Conservation (phyloP, 495 filamentous ascomycete genomes). For the Tuber borchii region DNA sequence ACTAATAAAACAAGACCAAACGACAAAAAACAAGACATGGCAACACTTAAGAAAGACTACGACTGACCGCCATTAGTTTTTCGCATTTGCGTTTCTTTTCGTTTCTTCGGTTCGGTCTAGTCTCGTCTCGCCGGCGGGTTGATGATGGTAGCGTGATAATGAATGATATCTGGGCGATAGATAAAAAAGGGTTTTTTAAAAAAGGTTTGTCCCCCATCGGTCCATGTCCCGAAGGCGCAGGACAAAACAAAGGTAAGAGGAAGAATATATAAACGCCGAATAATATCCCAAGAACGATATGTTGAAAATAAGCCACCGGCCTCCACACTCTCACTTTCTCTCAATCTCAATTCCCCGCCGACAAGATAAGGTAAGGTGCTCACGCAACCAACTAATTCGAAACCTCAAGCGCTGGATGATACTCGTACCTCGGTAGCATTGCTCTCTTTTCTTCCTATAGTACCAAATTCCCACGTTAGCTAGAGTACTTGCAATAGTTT, state of each 20-base stretch:
- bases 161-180: background rate
- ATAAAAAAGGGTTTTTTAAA: background rate
- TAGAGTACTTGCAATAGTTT: background rate
- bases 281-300: background rate
- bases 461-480: constrained; percentile 11
- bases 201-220: background rate
- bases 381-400: constrained; percentile 12
- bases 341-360: background rate
- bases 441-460: constrained; percentile 36
- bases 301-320: background rate
- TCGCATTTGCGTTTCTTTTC: background rate
- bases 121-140: background rate
- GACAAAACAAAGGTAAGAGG: background rate
- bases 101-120: background rate
- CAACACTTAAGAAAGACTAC: constrained; percentile 5
- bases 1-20: background rate
- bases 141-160: background rate
- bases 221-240: background rate
- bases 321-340: constrained; percentile 1
- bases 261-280: constrained; percentile 5
- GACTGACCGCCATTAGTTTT: constrained; percentile 5
- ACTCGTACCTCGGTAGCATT: constrained; percentile 40
- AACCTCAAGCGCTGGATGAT: constrained; percentile 38
- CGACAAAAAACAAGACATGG: background rate
- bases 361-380: constrained; percentile 1